These are phyloP conservation scores for Biscogniauxia mediterranea DNA, from an alignment of 2,329 filamentous ascomycete genomes.

Conservation along the genomic window DNA sequence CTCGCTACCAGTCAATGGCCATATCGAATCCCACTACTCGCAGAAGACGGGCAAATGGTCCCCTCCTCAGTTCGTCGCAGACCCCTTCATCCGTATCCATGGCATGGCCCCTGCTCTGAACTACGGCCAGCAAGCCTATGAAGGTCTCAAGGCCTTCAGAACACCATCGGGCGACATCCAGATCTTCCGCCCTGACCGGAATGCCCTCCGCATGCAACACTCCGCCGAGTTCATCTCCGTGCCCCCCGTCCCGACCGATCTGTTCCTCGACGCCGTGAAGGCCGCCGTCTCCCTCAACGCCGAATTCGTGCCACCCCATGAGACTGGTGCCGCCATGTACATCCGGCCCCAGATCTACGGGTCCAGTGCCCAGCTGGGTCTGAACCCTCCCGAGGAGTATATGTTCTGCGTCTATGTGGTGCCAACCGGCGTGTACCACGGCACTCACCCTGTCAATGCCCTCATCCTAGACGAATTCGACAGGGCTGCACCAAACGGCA, in stretches of 20 bases:
- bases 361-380: conserved; percentile 79
- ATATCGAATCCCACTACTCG: conserved; percentile 85
- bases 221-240: conserved; percentile 82
- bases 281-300: conserved; percentile 86
- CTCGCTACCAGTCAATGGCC: conserved; percentile 74
- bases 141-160: conserved; percentile 97
- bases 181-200: conserved; percentile 85
- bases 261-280: conserved; percentile 74
- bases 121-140: conserved; percentile 97
- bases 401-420: conserved; percentile 87
- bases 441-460: conserved; percentile 80
- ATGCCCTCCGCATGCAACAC: conserved; percentile 80
- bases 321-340: conserved; percentile 89
- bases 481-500: conserved; percentile 86
- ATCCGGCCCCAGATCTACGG: conserved; percentile 88
- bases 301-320: conserved; percentile 84
- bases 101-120: conserved; percentile 95
- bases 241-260: conserved; percentile 71
- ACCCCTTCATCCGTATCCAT: conserved; percentile 84
- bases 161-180: conserved; percentile 69
- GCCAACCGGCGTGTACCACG: conserved; percentile 93
- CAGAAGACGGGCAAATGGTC: conserved; percentile 74
- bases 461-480: conserved; percentile 92
- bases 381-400: conserved; percentile 88
- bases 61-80: conserved; percentile 72